phyloP scores from a whole-genome alignment of 2,329 filamentous ascomycete species.

The Sclerotinia subarctica region DNA sequence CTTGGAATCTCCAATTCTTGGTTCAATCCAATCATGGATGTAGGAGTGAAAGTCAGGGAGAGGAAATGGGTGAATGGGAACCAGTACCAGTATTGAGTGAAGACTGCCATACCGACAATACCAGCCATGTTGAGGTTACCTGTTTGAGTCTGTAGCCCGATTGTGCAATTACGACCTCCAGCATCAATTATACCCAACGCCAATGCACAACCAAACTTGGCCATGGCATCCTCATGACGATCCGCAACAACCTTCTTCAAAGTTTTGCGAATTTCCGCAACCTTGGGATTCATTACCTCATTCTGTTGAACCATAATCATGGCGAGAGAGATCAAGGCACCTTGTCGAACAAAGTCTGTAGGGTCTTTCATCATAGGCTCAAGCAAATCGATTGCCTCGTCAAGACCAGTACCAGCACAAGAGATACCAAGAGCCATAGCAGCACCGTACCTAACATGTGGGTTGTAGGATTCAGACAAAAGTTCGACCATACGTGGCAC shows the following conservation, averaged over 20 bases:
- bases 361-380: conserved; percentile 99
- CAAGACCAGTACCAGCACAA: conserved; percentile 90
- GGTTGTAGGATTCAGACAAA: conserved; percentile 97
- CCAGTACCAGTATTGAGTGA: conserved; percentile 99
- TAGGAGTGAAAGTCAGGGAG: conserved; percentile 93
- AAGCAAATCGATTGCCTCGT: conserved; percentile 92
- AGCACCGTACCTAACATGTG: conserved; percentile 94
- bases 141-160: conserved; percentile 94
- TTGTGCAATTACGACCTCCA: conserved; percentile 96
- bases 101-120: conserved; percentile 96
- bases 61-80: conserved; percentile 98
- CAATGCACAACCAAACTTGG: conserved; percentile 93
- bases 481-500: conserved; percentile 99
- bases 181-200: conserved; percentile 97
- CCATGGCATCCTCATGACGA: conserved; percentile 98
- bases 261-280: conserved; percentile 83
- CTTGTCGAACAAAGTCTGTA: conserved; percentile 96
- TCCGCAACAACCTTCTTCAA: conserved; percentile 92
- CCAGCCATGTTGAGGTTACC: conserved; percentile 98
- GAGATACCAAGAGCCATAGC: conserved; percentile 98
- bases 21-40: conserved; percentile 90
- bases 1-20: conserved; percentile 89
- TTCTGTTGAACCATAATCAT: conserved; percentile 99
- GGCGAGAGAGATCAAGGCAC: conserved; percentile 85
- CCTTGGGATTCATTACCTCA: conserved; percentile 97